Evolutionary conservation across 1,284 basidiomycete genomes (phyloP), one percentile per base, ranked within the genome.

Genomic region (Cryptococcus sp.): DNA sequence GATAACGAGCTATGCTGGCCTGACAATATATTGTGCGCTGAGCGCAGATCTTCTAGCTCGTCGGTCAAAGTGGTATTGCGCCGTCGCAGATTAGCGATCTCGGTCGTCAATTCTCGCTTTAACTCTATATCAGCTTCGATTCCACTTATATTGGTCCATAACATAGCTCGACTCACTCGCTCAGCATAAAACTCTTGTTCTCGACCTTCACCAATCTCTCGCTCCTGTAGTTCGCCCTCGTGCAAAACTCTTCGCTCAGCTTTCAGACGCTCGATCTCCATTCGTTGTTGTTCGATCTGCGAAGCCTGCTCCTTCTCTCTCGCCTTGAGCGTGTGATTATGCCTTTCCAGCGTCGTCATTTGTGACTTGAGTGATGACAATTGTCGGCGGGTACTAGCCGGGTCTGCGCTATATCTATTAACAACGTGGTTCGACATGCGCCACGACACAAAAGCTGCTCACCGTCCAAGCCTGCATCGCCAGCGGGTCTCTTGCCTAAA

Each of bases 101-200:
- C 45, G n/a, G 44, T 41, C 56, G 59, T 38, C 53, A 52, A 39
- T 58, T 56, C 45, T 46, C 52, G 46, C 63, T 54, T 39, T 48
- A 15, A 15, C 37, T n/a, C 23, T 19, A 34, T 2, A 10, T 34
- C 29, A 34, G 29, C 29, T 10, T 34, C 8, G 5, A 20, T 5
- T 34, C 19, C 8, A n/a, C 16, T 23, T 40, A 50, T 25, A 38
- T 50, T 39, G 46, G 26, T 15, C 11, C 25, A 26, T 39, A 20
- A 48, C 3, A 8, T 10, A 20, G 29, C 22, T 25, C 37, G 15
- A 55, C 70, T 43, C 46, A 76, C 72, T 62, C 72, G 61, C 54
- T 77, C 67, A 22, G 64, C 54, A 2, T 56, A 54, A 59, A 66
- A 74, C 25, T 65, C 57, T 25, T 63, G 57, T 45, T 73, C 69